Evolutionary conservation across 2,329 filamentous ascomycete genomes (phyloP).

Genomic region (Cytospora piceicola): DNA sequence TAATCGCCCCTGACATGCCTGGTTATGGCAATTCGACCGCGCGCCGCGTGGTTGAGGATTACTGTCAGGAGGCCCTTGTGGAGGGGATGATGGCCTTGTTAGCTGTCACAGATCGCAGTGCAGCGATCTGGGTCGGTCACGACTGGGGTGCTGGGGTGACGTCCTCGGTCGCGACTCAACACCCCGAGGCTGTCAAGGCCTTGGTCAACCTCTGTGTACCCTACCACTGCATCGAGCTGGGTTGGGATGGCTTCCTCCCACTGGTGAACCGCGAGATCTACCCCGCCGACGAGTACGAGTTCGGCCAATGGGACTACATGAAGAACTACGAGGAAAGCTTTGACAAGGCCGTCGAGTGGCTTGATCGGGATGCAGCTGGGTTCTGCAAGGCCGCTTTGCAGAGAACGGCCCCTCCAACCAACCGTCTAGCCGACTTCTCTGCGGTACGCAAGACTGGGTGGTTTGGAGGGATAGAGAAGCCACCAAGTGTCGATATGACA

Average conservation of each 20-base stretch:
- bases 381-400: neutral
- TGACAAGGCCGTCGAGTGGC: neutral
- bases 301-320: conserved; percentile 21
- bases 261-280: conserved; percentile 16
- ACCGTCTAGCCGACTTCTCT: conserved; percentile 15
- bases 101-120: conserved; percentile 9
- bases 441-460: conserved; percentile 30
- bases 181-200: conserved; percentile 2
- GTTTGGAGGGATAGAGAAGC: conserved; percentile 19
- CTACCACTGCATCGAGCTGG: conserved; percentile 14
- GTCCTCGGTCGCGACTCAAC: conserved; percentile 12
- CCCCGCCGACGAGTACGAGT: conserved; percentile 15
- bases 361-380: neutral
- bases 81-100: conserved; percentile 21
- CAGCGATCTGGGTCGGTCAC: conserved; percentile 17
- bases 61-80: conserved; percentile 12
- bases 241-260: conserved; percentile 8
- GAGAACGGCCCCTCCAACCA: neutral
- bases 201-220: conserved; percentile 12
- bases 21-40: conserved; percentile 11
- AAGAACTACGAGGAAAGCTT: conserved; percentile 16
- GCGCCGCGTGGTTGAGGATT: conserved; percentile 2
- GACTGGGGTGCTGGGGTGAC: conserved; percentile 16
- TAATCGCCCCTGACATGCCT: conserved; percentile 21
- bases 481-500: conserved; percentile 6